Evolutionary conservation across 345 rosid genomes (phyloP).

Genomic region (Rhodamnia rubescens): DNA sequence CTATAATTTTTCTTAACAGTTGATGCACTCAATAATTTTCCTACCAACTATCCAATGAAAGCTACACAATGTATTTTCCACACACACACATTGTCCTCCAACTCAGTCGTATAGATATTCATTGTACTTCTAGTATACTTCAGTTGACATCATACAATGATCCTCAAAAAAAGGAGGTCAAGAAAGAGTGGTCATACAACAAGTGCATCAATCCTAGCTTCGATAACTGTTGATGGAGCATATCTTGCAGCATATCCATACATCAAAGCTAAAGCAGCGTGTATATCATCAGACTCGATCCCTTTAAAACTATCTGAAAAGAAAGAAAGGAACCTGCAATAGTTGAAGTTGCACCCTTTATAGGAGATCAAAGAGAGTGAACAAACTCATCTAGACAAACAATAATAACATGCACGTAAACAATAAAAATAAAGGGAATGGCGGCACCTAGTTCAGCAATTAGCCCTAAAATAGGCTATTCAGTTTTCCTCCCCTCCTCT

Average conservation of each 20-base stretch:
- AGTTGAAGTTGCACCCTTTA: conserved; percentile 2
- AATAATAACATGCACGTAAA: background rate
- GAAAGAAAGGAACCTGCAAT: conserved; percentile 68
- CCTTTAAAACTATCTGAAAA: conserved; percentile 65
- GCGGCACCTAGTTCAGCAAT: background rate
- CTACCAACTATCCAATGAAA: background rate
- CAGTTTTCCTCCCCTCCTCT: background rate
- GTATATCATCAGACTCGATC: conserved; percentile 93
- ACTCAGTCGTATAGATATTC: background rate
- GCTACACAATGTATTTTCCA: background rate
- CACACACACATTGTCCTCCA: background rate
- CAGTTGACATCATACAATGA: background rate
- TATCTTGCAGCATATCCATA: conserved; percentile 99
- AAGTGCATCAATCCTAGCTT: conserved; percentile 96
- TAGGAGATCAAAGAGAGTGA: background rate
- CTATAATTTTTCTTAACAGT: background rate
- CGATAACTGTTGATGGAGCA: conserved; percentile 92
- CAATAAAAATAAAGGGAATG: background rate
- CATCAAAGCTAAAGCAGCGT: conserved; percentile 98
- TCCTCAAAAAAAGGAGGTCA: background rate
- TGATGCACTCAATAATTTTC: background rate
- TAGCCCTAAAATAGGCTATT: background rate
- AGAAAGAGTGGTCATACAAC: conserved; percentile 46
- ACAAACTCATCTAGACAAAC: conserved; percentile 8
- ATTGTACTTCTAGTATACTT: background rate